These are phyloP conservation scores for Neopestalotiopsis sp. DNA, from an alignment of 2,329 filamentous ascomycete genomes.

Conservation along the genomic window DNA sequence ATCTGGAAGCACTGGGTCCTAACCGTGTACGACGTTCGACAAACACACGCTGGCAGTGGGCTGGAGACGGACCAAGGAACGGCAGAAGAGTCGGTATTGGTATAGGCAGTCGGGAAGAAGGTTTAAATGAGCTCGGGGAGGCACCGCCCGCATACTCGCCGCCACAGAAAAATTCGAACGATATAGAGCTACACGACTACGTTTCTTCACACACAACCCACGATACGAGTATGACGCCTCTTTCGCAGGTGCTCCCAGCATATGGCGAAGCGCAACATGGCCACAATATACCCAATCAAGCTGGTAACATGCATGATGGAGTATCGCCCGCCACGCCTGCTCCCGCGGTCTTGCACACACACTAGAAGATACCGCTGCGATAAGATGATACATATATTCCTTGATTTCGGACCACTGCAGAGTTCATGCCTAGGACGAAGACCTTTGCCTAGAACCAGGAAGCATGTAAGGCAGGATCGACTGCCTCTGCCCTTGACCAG, in stretches of 20 bases:
- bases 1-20: constrained; percentile 28
- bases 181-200: constrained; percentile 23
- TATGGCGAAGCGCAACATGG: constrained; percentile 18
- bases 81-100: constrained; percentile 19
- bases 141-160: constrained; percentile 37
- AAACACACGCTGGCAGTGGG: constrained; percentile 21
- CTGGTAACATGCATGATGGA: not conserved
- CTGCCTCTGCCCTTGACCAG: no score
- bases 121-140: constrained; percentile 38
- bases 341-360: not conserved
- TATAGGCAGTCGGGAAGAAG: constrained; percentile 33
- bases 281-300: not conserved
- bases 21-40: constrained; percentile 20
- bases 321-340: not conserved
- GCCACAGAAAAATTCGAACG: constrained; percentile 26
- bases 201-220: not conserved
- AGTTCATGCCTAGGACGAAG: no score
- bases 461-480: not conserved
- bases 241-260: constrained; percentile 4
- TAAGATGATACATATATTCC: no score
- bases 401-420: not conserved
- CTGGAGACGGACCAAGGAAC: constrained; percentile 2
- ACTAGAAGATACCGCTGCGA: not conserved
- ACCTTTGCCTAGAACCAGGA: no score
- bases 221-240: not conserved